Percentiles rank a stretch among this genome's conserved stretches.
Conservation (phyloP, 805 yeast species). For the Ogataea degrootiae region DNA sequence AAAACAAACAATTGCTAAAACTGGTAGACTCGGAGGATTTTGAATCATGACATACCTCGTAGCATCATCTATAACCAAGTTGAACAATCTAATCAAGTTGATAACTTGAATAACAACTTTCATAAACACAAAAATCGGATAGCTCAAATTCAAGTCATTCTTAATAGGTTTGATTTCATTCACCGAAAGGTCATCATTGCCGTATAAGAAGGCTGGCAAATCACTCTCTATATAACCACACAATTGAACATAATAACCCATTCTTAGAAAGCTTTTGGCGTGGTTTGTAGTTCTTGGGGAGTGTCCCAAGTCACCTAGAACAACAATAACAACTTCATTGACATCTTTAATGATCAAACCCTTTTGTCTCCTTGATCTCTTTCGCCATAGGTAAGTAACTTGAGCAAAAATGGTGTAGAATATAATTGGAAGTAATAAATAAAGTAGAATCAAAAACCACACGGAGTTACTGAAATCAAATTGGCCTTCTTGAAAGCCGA, state of each 20-base stretch:
- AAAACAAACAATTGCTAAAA: slow-evolving; percentile 57
- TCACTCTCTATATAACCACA: slow-evolving; percentile 74
- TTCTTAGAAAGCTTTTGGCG: slow-evolving; percentile 66
- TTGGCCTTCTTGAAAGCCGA: slow-evolving; percentile 18
- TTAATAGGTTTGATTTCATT: slow-evolving; percentile 39
- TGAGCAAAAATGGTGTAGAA: slow-evolving; percentile 40
- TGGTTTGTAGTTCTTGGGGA: slow-evolving; percentile 95
- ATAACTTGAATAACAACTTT: slow-evolving; percentile 59
- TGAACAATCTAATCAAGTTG: slow-evolving; percentile 43
- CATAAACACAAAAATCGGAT: slow-evolving; percentile 46
- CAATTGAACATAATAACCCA: slow-evolving; percentile 71
- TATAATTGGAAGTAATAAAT: slow-evolving; percentile 40
- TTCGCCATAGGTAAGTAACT: slow-evolving; percentile 20
- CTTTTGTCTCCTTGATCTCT: slow-evolving; percentile 8
- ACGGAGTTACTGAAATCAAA: slow-evolving; percentile 34
- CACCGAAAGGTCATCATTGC: slow-evolving; percentile 43
- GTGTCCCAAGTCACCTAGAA: slow-evolving; percentile 89
- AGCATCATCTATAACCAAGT: slow-evolving; percentile 49
- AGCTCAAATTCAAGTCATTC: slow-evolving; percentile 43
- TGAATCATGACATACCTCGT: slow-evolving; percentile 70
- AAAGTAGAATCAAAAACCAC: slow-evolving; percentile 41
- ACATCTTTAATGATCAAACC: slow-evolving; percentile 14
- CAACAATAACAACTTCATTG: slow-evolving; percentile 68
- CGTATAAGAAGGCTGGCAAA: slow-evolving; percentile 46
- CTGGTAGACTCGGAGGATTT: slow-evolving; percentile 92